Conservation (phyloP, 352 stramenopile species). For the Halophytophthora polymorphica region DNA sequence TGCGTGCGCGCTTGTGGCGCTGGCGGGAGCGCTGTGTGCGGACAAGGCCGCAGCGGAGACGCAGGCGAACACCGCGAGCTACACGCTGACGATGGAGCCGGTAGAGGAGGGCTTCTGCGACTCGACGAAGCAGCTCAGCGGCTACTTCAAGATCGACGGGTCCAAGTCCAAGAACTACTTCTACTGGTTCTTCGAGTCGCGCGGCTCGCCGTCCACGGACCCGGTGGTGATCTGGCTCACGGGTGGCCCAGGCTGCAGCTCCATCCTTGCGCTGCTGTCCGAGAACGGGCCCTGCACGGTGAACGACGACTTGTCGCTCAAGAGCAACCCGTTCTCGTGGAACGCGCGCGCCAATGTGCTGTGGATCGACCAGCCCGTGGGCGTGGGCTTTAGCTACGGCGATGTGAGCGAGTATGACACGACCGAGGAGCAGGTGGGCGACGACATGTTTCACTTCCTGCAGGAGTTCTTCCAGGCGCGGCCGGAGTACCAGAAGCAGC, state of each 20-base stretch:
- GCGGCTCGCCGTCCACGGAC: conserved; percentile 72
- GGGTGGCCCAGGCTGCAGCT: conserved; percentile 94
- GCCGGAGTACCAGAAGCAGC: conserved; percentile 87
- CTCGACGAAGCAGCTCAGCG: conserved; percentile 72
- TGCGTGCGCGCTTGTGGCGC: conserved; percentile 6
- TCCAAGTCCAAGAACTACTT: conserved; percentile 94
- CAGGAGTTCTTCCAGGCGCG: conserved; percentile 91
- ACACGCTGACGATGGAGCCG: conserved; percentile 47
- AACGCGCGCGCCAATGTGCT: conserved; percentile 94
- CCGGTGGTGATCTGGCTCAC: conserved; percentile 97
- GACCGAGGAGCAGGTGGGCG: conserved; percentile 90
- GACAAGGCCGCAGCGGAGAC: conserved; percentile 1
- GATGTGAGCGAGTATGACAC: conserved; percentile 84
- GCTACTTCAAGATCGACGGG: conserved; percentile 82
- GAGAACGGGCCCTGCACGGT: conserved; percentile 97
- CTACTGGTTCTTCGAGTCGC: conserved; percentile 96
- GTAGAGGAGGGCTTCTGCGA: conserved; percentile 70
- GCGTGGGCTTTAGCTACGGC: conserved; percentile 94
- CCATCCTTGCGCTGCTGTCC: conserved; percentile 89
- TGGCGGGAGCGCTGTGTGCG: conserved; percentile 4
- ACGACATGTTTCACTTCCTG: conserved; percentile 96
- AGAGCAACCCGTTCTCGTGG: conserved; percentile 91
- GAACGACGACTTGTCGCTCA: conserved; percentile 87
- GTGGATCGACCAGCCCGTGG: conserved; percentile 95
- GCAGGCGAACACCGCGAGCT: conserved; percentile 25